Evolutionary conservation across 2,329 filamentous ascomycete species (phyloP).

Genomic region (Aspergillus pseudoviridinutans): DNA sequence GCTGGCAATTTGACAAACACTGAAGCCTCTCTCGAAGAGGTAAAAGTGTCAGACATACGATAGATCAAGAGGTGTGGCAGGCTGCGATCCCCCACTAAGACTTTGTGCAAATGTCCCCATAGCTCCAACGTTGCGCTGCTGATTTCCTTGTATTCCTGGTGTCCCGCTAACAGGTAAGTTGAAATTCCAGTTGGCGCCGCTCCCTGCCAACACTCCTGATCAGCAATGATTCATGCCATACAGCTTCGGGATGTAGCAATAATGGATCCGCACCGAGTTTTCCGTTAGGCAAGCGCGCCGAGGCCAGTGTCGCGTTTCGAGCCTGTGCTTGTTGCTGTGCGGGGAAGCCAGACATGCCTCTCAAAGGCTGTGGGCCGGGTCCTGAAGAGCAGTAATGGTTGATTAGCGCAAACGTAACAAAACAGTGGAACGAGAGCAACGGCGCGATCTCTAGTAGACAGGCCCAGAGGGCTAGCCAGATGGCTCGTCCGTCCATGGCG

Average conservation of each 20-base stretch:
- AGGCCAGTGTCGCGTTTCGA: slow-evolving; percentile 46
- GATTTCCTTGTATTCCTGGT: slow-evolving; percentile 48
- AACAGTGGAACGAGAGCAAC: background rate
- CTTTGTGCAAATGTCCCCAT: slow-evolving; percentile 56
- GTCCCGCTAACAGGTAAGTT: slow-evolving; percentile 52
- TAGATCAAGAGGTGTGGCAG: slow-evolving; percentile 52
- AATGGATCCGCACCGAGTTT: slow-evolving; percentile 46
- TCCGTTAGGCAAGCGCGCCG: slow-evolving; percentile 50
- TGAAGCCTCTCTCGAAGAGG: background rate
- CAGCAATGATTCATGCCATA: slow-evolving; percentile 17
- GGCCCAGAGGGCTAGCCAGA: slow-evolving; percentile 4
- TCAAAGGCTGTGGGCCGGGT: slow-evolving; percentile 48
- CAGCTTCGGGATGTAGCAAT: background rate
- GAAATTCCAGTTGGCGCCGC: slow-evolving; percentile 56
- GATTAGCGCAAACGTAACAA: slow-evolving; percentile 10
- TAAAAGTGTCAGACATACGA: slow-evolving; percentile 45
- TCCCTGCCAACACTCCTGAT: slow-evolving; percentile 37
- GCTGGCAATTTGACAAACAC: background rate
- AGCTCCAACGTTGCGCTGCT: slow-evolving; percentile 48
- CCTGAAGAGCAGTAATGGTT: slow-evolving; percentile 29
- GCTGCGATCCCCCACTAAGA: slow-evolving; percentile 48
- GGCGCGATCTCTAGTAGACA: slow-evolving; percentile 4
- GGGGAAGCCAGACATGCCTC: slow-evolving; percentile 53
- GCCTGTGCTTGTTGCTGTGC: slow-evolving; percentile 47
- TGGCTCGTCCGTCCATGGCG: background rate